Evolutionary conservation across 768 basidiomycete species (phyloP).

Genomic region (Dioszegia crocea): DNA sequence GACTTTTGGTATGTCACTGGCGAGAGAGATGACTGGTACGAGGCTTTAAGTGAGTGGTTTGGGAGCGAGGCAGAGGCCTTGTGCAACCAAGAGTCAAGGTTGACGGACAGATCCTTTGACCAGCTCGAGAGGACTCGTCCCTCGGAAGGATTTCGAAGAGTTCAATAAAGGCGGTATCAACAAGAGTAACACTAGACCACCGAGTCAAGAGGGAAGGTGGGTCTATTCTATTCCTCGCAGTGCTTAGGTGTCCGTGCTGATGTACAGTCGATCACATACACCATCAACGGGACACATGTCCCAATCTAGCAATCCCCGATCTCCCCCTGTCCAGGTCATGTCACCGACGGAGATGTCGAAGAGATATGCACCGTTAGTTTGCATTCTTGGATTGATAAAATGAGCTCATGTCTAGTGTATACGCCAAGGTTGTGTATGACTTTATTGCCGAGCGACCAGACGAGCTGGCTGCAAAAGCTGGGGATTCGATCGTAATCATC

Average conservation of each 20-base stretch:
- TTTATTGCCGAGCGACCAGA: conserved; percentile 93
- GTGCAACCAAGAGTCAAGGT: background rate
- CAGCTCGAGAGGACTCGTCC: conserved; percentile 85
- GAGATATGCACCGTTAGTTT: conserved; percentile 25
- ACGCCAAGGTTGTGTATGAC: conserved; percentile 92
- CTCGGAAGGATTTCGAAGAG: conserved; percentile 81
- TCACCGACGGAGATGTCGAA: conserved; percentile 19
- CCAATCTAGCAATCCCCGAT: conserved; percentile 20
- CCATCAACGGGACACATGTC: conserved; percentile 25
- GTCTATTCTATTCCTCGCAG: background rate
- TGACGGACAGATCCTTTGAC: conserved; percentile 63
- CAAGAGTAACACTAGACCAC: background rate
- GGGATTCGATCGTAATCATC: conserved; percentile 92
- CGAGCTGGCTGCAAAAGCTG: conserved; percentile 89
- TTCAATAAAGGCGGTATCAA: conserved; percentile 61
- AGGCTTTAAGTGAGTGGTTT: conserved; percentile 65
- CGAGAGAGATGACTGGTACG: conserved; percentile 76
- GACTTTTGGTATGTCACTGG: conserved; percentile 96
- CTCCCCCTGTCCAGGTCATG: conserved; percentile 17
- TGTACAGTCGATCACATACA: conserved; percentile 22
- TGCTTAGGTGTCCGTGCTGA: background rate
- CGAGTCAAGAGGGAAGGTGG: conserved; percentile 18
- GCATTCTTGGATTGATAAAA: background rate
- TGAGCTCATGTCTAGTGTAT: conserved; percentile 60
- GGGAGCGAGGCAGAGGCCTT: background rate